phyloP scores from a whole-genome alignment of 2,329 filamentous ascomycete species.

The Colletotrichum aenigma region DNA sequence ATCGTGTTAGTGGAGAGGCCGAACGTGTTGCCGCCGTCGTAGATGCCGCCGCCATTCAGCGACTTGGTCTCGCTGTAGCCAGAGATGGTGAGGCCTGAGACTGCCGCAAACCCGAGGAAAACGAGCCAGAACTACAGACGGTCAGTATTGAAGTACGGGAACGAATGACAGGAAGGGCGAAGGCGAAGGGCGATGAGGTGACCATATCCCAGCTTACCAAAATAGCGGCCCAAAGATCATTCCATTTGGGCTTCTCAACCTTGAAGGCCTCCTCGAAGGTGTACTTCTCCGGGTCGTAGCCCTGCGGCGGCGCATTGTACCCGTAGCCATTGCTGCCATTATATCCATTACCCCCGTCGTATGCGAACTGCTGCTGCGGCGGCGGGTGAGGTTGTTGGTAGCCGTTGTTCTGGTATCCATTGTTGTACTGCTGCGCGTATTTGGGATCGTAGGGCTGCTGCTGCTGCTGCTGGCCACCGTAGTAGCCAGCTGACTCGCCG shows the following conservation, averaged over 20 bases:
- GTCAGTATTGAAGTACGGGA: not conserved
- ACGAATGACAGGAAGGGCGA: not conserved
- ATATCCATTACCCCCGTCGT: not conserved
- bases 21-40: conserved; percentile 68
- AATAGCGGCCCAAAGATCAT: conserved; percentile 88
- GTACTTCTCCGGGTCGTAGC: conserved; percentile 50
- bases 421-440: conserved; percentile 27
- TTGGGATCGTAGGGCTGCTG: conserved; percentile 29
- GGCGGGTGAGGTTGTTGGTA: conserved; percentile 28
- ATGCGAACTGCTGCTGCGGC: conserved; percentile 21
- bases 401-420: conserved; percentile 25
- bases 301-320: conserved; percentile 36
- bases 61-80: conserved; percentile 71
- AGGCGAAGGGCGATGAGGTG: not conserved
- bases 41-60: conserved; percentile 75
- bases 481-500: conserved; percentile 18
- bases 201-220: conserved; percentile 52
- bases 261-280: conserved; percentile 83
- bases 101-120: conserved; percentile 74
- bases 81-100: conserved; percentile 77
- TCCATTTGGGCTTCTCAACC: conserved; percentile 82
- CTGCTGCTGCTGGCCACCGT: conserved; percentile 20
- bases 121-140: conserved; percentile 66
- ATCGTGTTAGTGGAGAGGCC: conserved; percentile 82
- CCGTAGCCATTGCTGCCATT: conserved; percentile 32